phyloP scores from a whole-genome alignment of 352 stramenopile genomes.

The Phytophthora citricola region DNA sequence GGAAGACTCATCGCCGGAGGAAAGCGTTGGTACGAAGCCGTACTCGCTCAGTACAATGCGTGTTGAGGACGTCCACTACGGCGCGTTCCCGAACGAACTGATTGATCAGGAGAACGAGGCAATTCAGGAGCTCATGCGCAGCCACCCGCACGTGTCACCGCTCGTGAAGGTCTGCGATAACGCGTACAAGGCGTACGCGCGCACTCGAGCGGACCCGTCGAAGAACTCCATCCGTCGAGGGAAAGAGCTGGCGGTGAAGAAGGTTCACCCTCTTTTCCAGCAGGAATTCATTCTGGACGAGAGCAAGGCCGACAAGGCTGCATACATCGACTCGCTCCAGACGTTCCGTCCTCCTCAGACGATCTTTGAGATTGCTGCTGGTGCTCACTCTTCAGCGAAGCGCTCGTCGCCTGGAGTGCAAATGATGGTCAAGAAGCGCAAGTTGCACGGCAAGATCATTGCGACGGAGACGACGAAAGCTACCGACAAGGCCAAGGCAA shows the following conservation, averaged over 20 bases:
- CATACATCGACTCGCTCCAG: slow-evolving; percentile 93
- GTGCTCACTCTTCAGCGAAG: slow-evolving; percentile 78
- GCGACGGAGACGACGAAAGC: slow-evolving; percentile 66
- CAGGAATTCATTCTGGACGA: slow-evolving; percentile 89
- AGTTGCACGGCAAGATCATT: slow-evolving; percentile 88
- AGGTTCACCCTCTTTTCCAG: slow-evolving; percentile 93
- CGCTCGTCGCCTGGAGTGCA: slow-evolving; percentile 75
- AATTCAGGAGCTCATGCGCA: slow-evolving; percentile 90
- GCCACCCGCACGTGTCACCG: slow-evolving; percentile 72
- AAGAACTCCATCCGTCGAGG: slow-evolving; percentile 94
- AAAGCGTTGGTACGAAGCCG: slow-evolving; percentile 44
- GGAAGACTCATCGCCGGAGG: slow-evolving; percentile 70
- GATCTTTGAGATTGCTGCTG: slow-evolving; percentile 95
- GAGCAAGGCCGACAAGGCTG: slow-evolving; percentile 75
- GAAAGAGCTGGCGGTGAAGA: slow-evolving; percentile 93
- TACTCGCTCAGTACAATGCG: slow-evolving; percentile 96
- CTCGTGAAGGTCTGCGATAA: slow-evolving; percentile 95
- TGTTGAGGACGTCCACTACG: slow-evolving; percentile 97
- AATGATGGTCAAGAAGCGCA: slow-evolving; percentile 91
- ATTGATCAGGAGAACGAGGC: slow-evolving; percentile 97
- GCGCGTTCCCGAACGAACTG: slow-evolving; percentile 95
- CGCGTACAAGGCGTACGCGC: slow-evolving; percentile 98
- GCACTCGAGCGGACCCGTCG: slow-evolving; percentile 95
- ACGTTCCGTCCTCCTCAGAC: slow-evolving; percentile 95
- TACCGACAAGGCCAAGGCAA: slow-evolving; percentile 48